phyloP scores from a whole-genome alignment of 371 early-diverging fungal genomes.

The Mucor mucedo region DNA sequence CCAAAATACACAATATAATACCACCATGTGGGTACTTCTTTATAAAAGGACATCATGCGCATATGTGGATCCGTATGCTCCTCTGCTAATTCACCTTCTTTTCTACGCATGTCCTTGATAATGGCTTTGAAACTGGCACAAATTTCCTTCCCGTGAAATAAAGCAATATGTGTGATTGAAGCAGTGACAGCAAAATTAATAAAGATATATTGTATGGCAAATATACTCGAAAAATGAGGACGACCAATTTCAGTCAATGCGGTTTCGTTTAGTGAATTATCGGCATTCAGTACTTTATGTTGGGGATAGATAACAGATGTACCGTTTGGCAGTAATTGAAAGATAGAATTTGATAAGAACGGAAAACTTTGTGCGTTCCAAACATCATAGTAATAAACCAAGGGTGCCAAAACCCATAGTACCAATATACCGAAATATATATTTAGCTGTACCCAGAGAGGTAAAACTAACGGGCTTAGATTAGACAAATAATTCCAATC shows the following conservation, averaged over 20 bases:
- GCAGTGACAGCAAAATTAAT: constrained; percentile 58
- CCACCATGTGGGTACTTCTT: constrained; percentile 75
- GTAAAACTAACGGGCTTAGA: constrained; percentile 70
- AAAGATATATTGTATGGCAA: constrained; percentile 36
- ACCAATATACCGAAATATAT: constrained; percentile 41
- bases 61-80: constrained; percentile 5
- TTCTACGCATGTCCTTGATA: constrained; percentile 4
- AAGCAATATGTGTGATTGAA: constrained; percentile 50
- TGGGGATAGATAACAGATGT: constrained; percentile 44
- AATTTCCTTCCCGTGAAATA: constrained; percentile 51
- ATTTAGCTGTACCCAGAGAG: constrained; percentile 61
- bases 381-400: constrained; percentile 43
- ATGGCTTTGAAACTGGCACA: not conserved
- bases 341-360: constrained; percentile 49
- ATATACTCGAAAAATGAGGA: constrained; percentile 37
- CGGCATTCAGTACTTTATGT: constrained; percentile 36
- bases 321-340: constrained; percentile 32
- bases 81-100: not conserved
- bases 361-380: constrained; percentile 56
- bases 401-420: constrained; percentile 45
- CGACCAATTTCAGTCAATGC: constrained; percentile 41
- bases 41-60: constrained; percentile 14
- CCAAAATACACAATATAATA: constrained; percentile 63
- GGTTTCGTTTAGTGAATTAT: constrained; percentile 44
- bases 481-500: constrained; percentile 56